Conservation (phyloP, 805 yeast genomes). For the Kodamaea laetipori region DNA sequence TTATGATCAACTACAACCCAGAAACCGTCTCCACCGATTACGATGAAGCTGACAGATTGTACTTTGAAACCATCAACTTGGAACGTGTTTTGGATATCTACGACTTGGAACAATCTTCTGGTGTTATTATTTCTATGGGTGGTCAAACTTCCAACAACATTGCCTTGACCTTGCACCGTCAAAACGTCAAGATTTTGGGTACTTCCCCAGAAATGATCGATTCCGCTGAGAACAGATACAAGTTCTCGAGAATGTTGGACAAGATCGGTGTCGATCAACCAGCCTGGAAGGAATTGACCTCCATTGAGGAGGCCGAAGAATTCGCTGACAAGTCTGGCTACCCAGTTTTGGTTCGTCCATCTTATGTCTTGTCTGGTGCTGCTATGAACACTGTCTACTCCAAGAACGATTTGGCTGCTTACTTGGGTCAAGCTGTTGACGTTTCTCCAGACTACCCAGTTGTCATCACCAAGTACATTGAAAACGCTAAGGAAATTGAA, state of each 20-base stretch:
- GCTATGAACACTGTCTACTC: constrained; percentile 98
- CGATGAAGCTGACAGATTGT: constrained; percentile 96
- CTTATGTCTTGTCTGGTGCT: constrained; percentile 96
- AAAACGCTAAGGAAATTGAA: constrained; percentile 96
- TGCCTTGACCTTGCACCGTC: constrained; percentile 89
- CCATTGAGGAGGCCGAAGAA: constrained; percentile 86
- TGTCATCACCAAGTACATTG: constrained; percentile 94
- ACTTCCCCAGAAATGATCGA: constrained; percentile 99
- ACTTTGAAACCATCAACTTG: constrained; percentile 91
- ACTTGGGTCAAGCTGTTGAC: constrained; percentile 91
- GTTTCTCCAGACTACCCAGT: constrained; percentile 98
- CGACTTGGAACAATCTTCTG: constrained; percentile 84
- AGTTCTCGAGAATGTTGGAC: constrained; percentile 96
- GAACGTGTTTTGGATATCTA: constrained; percentile 95
- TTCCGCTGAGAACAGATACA: constrained; percentile 96
- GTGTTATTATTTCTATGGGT: constrained; percentile 97
- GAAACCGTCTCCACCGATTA: constrained; percentile 99
- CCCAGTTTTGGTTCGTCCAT: constrained; percentile 97
- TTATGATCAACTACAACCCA: constrained; percentile 97
- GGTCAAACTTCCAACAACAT: constrained; percentile 98
- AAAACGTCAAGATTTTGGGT: constrained; percentile 92
- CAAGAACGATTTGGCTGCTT: constrained; percentile 80
- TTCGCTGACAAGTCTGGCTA: constrained; percentile 89
- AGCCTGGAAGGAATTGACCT: constrained; percentile 97
- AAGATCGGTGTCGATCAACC: constrained; percentile 97